phyloP scores from a whole-genome alignment of 352 stramenopile species.

The Phytopythium aichiense region DNA sequence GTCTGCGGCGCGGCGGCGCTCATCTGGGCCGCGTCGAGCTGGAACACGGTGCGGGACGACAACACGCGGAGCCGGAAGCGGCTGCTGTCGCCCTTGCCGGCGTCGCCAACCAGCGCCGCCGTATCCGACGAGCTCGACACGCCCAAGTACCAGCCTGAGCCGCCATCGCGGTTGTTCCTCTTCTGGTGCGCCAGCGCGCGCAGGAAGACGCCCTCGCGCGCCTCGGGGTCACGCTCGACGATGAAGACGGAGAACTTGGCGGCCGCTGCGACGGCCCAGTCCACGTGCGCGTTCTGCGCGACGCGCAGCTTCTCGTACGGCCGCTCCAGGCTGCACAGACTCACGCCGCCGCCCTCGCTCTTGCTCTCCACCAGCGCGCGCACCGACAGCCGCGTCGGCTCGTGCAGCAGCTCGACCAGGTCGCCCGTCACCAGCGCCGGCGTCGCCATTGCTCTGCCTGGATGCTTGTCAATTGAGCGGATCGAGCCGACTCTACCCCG shows the following conservation, averaged over 20 bases:
- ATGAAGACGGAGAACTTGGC: conserved; percentile 69
- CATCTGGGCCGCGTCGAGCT: conserved; percentile 18
- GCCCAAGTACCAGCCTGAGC: conserved; percentile 58
- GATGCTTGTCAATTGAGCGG: conserved; percentile 2
- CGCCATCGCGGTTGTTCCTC: conserved; percentile 42
- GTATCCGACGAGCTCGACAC: conserved; percentile 11
- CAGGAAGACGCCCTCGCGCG: conserved; percentile 30
- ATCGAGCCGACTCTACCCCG: neutral
- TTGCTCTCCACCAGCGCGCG: conserved; percentile 46
- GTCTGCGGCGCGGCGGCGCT: conserved; percentile 8
- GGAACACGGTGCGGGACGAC: conserved; percentile 41
- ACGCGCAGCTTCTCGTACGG: conserved; percentile 82
- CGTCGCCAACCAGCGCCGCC: conserved; percentile 47
- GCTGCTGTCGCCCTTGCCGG: conserved; percentile 30
- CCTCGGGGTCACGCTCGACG: conserved; percentile 31
- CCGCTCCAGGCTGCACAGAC: conserved; percentile 52
- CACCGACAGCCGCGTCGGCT: conserved; percentile 33
- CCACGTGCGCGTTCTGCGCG: conserved; percentile 57
- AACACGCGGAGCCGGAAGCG: conserved; percentile 48
- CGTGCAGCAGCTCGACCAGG: conserved; percentile 56
- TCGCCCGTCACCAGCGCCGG: conserved; percentile 41
- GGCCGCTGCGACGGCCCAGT: conserved; percentile 49
- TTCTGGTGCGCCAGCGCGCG: conserved; percentile 67
- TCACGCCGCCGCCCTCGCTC: conserved; percentile 22
- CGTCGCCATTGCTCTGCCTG: neutral